These are phyloP conservation scores for Fraxinus americana DNA, from an alignment of 257 asterid genomes.

Conservation along the genomic window DNA sequence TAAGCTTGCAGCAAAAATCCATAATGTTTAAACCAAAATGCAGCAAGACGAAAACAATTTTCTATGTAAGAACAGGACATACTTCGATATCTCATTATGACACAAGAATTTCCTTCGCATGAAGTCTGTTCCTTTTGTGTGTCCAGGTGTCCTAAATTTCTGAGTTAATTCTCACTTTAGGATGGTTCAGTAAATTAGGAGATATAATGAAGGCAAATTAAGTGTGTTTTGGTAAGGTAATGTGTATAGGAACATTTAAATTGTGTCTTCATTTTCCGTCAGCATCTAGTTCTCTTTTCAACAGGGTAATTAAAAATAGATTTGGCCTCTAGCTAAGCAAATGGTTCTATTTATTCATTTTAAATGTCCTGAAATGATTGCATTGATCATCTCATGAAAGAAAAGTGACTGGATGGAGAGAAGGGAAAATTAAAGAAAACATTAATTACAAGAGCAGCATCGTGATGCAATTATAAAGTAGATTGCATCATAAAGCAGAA, in stretches of 20 bases:
- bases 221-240: neutral
- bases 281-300: neutral
- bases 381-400: neutral
- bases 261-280: neutral
- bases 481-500: neutral
- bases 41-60: neutral
- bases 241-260: neutral
- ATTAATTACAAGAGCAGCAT: neutral
- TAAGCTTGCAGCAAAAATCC: neutral
- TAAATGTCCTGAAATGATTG: conserved; percentile 15
- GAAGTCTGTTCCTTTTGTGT: neutral
- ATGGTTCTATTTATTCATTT: neutral
- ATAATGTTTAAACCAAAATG: neutral
- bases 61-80: neutral
- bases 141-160: neutral
- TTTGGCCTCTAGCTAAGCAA: neutral
- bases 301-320: neutral
- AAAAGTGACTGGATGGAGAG: neutral
- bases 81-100: neutral
- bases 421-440: neutral
- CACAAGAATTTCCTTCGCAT: neutral
- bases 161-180: neutral
- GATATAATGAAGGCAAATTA: neutral
- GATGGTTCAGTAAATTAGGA: neutral
- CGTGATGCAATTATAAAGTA: neutral